Evolutionary conservation across 352 stramenopile genomes (phyloP).

Genomic region (Phytophthora palmivora): DNA sequence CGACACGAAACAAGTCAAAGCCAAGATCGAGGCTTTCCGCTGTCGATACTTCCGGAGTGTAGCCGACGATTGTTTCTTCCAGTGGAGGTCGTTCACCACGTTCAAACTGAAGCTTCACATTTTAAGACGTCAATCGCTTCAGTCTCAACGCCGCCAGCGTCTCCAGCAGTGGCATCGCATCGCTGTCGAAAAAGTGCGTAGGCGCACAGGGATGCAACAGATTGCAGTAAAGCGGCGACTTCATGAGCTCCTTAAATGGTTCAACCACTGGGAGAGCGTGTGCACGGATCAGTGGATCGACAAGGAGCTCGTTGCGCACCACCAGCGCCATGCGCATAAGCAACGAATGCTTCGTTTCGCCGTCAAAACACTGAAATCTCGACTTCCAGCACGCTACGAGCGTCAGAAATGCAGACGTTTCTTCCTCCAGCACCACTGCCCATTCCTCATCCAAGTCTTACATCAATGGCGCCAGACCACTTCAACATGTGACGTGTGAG

Average conservation of each 20-base stretch:
- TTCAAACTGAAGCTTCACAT: slow-evolving; percentile 33
- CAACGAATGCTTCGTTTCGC: slow-evolving; percentile 2
- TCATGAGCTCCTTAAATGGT: slow-evolving; percentile 20
- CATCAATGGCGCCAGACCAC: slow-evolving; percentile 17
- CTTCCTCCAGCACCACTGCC: slow-evolving; percentile 19
- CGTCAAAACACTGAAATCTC: slow-evolving; percentile 25
- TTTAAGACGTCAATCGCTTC: slow-evolving; percentile 10
- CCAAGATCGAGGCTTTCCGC: slow-evolving; percentile 29
- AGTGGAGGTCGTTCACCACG: slow-evolving; percentile 30
- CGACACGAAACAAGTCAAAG: slow-evolving; percentile 18
- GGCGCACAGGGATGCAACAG: slow-evolving; percentile 11
- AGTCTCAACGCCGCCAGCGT: slow-evolving; percentile 17
- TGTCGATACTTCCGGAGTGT: slow-evolving; percentile 33
- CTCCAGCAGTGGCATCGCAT: slow-evolving; percentile 34
- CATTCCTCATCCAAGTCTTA: slow-evolving; percentile 19
- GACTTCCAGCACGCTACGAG: slow-evolving; percentile 22
- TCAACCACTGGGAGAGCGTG: slow-evolving; percentile 63
- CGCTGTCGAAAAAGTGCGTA: background rate
- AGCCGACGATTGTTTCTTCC: slow-evolving; percentile 30
- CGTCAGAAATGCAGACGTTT: slow-evolving; percentile 21
- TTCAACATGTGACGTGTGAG: slow-evolving; percentile 41
- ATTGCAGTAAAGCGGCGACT: slow-evolving; percentile 14
- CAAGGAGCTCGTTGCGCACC: slow-evolving; percentile 35
- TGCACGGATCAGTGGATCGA: slow-evolving; percentile 53
- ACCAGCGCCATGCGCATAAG: slow-evolving; percentile 30